Evolutionary conservation across 2,329 filamentous ascomycete genomes (phyloP).

Genomic region (Trematosphaeria pertusa): DNA sequence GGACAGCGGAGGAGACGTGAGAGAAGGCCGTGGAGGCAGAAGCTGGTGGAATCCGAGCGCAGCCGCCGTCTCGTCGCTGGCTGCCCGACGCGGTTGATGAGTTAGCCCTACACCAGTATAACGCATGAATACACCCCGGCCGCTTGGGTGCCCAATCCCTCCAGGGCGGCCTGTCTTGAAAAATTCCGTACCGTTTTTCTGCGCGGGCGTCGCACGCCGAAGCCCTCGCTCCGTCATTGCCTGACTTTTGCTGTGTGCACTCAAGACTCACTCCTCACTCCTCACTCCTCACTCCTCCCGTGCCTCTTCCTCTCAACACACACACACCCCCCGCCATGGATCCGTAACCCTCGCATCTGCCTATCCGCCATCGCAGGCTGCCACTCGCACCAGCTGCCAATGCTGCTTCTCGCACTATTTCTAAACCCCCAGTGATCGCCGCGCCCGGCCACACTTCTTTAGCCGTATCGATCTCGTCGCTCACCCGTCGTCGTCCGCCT

Average conservation of each 20-base stretch:
- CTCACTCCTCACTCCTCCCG: background rate
- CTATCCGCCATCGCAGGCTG: background rate
- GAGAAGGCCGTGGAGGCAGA: no score
- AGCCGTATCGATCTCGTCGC: background rate
- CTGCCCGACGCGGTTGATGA: no score
- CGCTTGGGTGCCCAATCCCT: background rate
- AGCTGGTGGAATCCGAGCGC: no score
- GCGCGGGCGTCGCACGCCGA: background rate
- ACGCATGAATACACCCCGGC: background rate
- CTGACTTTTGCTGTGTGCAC: background rate
- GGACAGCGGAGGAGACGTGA: no score
- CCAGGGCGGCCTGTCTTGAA: background rate
- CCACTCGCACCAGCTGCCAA: background rate
- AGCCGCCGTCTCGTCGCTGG: no score
- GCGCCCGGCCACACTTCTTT: background rate
- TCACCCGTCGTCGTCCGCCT: background rate
- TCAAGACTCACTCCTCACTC: background rate
- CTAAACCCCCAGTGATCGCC: background rate
- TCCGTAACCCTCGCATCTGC: background rate
- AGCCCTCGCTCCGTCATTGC: background rate
- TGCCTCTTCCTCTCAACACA: background rate
- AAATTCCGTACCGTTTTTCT: background rate
- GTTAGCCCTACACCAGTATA: no score
- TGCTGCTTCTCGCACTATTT: conserved; percentile 6
- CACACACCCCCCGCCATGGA: background rate